Evolutionary conservation across 2,329 filamentous ascomycete genomes (phyloP).

Genomic region (Dothistroma pini): DNA sequence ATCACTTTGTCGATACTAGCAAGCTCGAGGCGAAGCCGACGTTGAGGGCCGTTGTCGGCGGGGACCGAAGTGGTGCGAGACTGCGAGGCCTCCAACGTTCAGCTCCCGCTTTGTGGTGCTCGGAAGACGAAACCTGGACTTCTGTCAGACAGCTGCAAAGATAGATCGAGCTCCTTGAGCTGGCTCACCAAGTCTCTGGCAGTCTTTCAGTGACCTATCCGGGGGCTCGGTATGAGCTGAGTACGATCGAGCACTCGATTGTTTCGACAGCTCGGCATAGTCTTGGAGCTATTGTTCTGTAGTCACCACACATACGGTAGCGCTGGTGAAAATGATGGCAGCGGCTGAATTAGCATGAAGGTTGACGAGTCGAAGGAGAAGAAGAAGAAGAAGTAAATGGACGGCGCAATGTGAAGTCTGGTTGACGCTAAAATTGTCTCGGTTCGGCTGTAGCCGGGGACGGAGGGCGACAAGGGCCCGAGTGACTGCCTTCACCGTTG

Average conservation of each 20-base stretch:
- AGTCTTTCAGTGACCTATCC: background rate
- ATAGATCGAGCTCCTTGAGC: background rate
- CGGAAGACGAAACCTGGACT: slow-evolving; percentile 11
- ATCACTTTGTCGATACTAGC: background rate
- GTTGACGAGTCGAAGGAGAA: background rate
- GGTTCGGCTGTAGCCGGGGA: background rate
- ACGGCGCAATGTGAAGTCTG: background rate
- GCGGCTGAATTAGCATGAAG: background rate
- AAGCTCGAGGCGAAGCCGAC: slow-evolving; percentile 13
- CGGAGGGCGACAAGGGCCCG: background rate
- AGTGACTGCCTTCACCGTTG: background rate
- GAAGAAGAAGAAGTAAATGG: background rate
- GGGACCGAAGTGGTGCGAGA: slow-evolving; percentile 14
- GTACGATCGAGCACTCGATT: background rate
- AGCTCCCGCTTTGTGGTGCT: slow-evolving; percentile 18
- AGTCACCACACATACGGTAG: background rate
- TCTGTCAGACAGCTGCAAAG: background rate
- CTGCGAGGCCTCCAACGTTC: slow-evolving; percentile 9
- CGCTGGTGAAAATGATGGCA: background rate
- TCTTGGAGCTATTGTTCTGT: too few species aligned
- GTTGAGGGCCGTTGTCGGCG: slow-evolving; percentile 14
- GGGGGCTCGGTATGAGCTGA: slow-evolving; percentile 7
- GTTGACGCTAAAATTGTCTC: background rate
- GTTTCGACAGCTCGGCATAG: too few species aligned
- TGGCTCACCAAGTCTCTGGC: slow-evolving; percentile 5